Conservation (phyloP, 768 basidiomycete genomes). For the Mycena haematopus region DNA sequence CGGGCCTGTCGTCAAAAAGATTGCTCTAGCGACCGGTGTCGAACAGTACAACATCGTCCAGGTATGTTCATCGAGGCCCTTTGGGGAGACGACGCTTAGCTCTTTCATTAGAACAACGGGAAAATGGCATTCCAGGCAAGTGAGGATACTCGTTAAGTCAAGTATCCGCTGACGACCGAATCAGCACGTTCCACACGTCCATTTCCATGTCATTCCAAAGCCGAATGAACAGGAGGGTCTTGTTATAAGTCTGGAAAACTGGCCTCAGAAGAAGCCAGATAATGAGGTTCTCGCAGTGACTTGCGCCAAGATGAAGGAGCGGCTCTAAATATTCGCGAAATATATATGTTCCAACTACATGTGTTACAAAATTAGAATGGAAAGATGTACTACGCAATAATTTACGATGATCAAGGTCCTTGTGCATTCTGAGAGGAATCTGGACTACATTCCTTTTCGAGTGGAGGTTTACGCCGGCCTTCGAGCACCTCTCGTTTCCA, state of each 20-base stretch:
- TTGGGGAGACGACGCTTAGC: neutral
- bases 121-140: conserved; percentile 57
- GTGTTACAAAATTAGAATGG: neutral
- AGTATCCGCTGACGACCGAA: neutral
- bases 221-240: conserved; percentile 47
- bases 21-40: conserved; percentile 53
- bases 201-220: conserved; percentile 57
- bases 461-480: conserved; percentile 30
- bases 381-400: conserved; percentile 1
- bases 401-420: conserved; percentile 2
- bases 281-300: conserved; percentile 42
- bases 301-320: conserved; percentile 40
- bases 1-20: conserved; percentile 59
- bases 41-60: conserved; percentile 67
- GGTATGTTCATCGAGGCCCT: conserved; percentile 33
- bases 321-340: conserved; percentile 8
- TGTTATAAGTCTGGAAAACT: conserved; percentile 42
- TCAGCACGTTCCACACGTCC: conserved; percentile 54
- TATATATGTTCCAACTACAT: neutral
- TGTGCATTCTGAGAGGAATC: neutral
- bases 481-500: conserved; percentile 44
- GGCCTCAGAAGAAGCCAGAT: conserved; percentile 42
- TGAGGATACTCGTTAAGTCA: neutral
- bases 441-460: neutral
- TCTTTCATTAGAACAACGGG: conserved; percentile 59